Evolutionary conservation across 495 filamentous ascomycete genomes (phyloP).

Genomic region (Penicillium manginii): DNA sequence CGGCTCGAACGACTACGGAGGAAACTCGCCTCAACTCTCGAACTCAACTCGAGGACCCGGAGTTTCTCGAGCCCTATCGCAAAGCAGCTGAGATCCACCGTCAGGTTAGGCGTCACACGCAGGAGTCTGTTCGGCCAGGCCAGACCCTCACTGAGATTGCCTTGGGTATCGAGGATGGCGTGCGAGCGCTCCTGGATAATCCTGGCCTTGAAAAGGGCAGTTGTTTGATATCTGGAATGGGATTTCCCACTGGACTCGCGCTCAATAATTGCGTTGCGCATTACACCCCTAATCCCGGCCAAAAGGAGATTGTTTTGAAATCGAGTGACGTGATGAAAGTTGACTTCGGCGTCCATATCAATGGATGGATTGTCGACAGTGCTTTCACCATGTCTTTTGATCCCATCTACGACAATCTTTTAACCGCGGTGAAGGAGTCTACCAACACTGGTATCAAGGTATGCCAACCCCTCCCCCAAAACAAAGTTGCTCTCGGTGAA

Average conservation of each 20-base stretch:
- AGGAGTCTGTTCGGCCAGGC: conserved; percentile 81
- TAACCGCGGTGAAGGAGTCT: conserved; percentile 80
- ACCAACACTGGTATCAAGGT: conserved; percentile 82
- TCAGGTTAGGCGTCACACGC: conserved; percentile 82
- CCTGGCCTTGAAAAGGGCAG: conserved; percentile 79
- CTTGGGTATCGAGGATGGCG: conserved; percentile 82
- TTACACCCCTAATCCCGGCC: conserved; percentile 90
- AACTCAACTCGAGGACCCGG: conserved; percentile 53
- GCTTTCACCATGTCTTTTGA: conserved; percentile 91
- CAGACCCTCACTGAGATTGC: conserved; percentile 80
- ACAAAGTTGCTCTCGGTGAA: neutral
- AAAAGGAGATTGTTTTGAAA: conserved; percentile 73
- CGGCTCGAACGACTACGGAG: conserved; percentile 60
- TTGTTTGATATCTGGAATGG: conserved; percentile 78
- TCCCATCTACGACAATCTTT: conserved; percentile 79
- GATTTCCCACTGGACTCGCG: conserved; percentile 85
- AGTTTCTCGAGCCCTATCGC: conserved; percentile 61
- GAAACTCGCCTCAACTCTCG: conserved; percentile 58
- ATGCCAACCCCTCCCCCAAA: neutral
- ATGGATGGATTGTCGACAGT: conserved; percentile 89
- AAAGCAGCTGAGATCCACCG: conserved; percentile 72
- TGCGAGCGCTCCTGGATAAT: conserved; percentile 78
- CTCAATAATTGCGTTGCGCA: conserved; percentile 89
- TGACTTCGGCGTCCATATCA: conserved; percentile 90
- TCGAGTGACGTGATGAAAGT: conserved; percentile 91